Percentiles rank a stretch among this genome's conserved stretches.
phyloP scores from a whole-genome alignment of 2,329 filamentous ascomycete genomes.

The Aureobasidium sp. region DNA sequence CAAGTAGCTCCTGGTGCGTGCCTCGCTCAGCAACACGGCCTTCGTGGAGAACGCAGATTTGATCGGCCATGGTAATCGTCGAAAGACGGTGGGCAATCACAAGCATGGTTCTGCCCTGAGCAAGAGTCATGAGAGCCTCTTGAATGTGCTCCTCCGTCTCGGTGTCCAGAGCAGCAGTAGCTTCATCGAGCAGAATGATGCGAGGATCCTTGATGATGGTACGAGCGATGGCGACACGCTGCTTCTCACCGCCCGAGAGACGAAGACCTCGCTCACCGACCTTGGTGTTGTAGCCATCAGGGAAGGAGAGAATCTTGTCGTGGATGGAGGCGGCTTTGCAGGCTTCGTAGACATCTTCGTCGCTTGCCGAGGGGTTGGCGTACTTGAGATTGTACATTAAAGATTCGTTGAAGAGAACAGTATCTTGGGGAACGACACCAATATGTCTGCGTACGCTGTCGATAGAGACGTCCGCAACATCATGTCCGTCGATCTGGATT shows the following conservation, averaged over 20 bases:
- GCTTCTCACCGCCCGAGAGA: conserved; percentile 85
- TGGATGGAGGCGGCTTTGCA: conserved; percentile 86
- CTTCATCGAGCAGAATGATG: conserved; percentile 89
- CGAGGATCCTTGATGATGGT: conserved; percentile 88
- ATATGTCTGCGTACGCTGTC: conserved; percentile 88
- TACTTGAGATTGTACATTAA: conserved; percentile 94
- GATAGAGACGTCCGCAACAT: conserved; percentile 82
- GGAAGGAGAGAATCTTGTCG: conserved; percentile 83
- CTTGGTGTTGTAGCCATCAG: conserved; percentile 80
- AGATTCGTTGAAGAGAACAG: conserved; percentile 87
- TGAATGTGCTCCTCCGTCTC: conserved; percentile 93
- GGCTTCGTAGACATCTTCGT: conserved; percentile 74
- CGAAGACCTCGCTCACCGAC: conserved; percentile 85
- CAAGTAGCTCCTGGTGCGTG: conserved; percentile 45
- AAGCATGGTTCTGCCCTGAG: conserved; percentile 80
- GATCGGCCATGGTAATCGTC: conserved; percentile 50
- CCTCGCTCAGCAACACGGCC: conserved; percentile 47
- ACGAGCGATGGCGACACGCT: conserved; percentile 85
- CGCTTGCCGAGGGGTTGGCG: conserved; percentile 71
- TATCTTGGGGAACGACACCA: conserved; percentile 94
- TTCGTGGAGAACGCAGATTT: conserved; percentile 49
- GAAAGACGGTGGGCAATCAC: conserved; percentile 75
- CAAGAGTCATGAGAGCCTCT: conserved; percentile 72
- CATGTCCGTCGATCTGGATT: conserved; percentile 76
- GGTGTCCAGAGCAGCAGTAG: conserved; percentile 83